Conservation (phyloP, 306 rosid species). For the Cucurbita argyrosperma region DNA sequence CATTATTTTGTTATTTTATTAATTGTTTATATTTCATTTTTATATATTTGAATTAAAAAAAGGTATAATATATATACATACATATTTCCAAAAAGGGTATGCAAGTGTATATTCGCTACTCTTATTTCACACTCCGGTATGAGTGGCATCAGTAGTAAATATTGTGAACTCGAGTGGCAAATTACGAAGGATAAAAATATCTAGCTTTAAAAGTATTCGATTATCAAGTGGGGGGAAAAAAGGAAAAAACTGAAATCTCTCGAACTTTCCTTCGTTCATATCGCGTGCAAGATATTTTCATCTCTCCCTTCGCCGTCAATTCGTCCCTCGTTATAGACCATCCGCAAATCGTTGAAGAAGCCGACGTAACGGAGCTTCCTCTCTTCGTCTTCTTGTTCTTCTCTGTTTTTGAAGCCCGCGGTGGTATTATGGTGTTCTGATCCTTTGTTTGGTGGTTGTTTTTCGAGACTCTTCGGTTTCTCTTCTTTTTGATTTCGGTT, state of each 20-base stretch:
- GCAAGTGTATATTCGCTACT: not conserved
- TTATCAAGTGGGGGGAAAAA: too few species aligned
- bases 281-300: conserved; percentile 34
- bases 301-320: conserved; percentile 12
- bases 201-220: conserved; percentile 6
- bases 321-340: not conserved
- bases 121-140: not conserved
- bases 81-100: not conserved
- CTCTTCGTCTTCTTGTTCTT: not conserved
- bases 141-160: conserved; percentile 2
- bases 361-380: not conserved
- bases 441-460: not conserved
- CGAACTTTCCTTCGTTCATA: conserved; percentile 34
- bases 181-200: conserved; percentile 39
- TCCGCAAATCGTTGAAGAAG: not conserved
- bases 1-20: too few species aligned
- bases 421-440: not conserved
- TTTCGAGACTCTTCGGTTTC: not conserved
- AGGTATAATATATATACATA: too few species aligned
- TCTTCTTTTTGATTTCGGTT: not conserved
- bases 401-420: not conserved
- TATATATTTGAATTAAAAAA: too few species aligned
- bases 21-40: too few species aligned
- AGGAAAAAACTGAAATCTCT: conserved; percentile 14
- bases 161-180: not conserved